Base-by-base conservation (phyloP, 140 eudicot species). In the Bidens hawaiensis region DNA sequence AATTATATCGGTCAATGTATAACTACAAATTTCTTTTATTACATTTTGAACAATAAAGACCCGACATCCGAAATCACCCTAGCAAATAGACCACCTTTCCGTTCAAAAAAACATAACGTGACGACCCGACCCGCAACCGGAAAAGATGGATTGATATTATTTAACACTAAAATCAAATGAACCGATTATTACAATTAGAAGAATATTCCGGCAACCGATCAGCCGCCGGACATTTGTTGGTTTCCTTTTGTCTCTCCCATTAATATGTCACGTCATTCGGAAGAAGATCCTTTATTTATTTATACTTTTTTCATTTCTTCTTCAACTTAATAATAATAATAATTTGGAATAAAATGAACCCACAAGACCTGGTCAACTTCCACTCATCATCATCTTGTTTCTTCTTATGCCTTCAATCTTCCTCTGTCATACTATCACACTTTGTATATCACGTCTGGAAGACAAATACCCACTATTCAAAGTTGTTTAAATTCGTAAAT, bases 261-360 rank as follows among this genome's bases (percentile, higher is more conserved):
- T 19, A 3, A 4, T 46, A 59, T 21, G 67, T 59, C 61, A 59
- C 75, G 61, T 69, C 77, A 72, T 21, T 54, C 25, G 57, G 64
- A 72, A 72, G n/a, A n/a, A n/a, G n/a, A n/a, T n/a, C n/a, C n/a
- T n/a, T n/a, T n/a, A n/a, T 72, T 60, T 34, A 58, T 52, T 30
- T 23, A 40, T 63, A n/a, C n/a, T n/a, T n/a, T n/a, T n/a, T 25
- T 62, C 30, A 26, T 65, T 22, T 55, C 67, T 41, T 73, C 78
- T 73, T 56, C 78, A 64, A 64, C 65, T 51, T 36, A 5, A n/a
- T n/a, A n/a, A n/a, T n/a, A n/a, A n/a, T n/a, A n/a, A 72, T 55
- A 56, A 56, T 23, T 57, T 62, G 45, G 76, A 67, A n/a, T n/a
- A n/a, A 74, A 74, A 74, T 74, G 78, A 66, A 34, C 68, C 69